Evolutionary conservation across 768 basidiomycete species (phyloP).

Genomic region (Tubosaeta sp.): DNA sequence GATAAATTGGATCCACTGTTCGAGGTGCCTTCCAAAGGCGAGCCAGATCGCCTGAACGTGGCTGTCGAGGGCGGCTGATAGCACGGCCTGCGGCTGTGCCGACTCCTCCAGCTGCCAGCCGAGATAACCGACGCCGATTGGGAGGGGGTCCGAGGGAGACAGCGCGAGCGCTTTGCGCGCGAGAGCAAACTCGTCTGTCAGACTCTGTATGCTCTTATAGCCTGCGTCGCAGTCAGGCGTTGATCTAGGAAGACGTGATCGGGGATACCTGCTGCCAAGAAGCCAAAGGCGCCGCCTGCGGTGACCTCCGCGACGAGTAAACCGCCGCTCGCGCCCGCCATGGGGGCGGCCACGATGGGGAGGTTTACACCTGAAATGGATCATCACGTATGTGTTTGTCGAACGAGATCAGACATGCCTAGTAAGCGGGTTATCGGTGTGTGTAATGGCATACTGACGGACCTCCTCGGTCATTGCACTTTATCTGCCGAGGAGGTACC

Average conservation of each 20-base stretch:
- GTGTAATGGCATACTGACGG: conserved; percentile 17
- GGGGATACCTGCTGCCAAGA: conserved; percentile 55
- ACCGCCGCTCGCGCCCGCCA: conserved; percentile 70
- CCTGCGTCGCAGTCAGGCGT: conserved; percentile 32
- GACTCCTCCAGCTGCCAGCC: conserved; percentile 64
- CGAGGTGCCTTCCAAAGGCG: conserved; percentile 58
- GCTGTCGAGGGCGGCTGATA: conserved; percentile 50
- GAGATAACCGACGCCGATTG: conserved; percentile 73
- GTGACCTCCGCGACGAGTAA: conserved; percentile 56
- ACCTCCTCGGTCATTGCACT: background rate
- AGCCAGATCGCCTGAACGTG: conserved; percentile 70
- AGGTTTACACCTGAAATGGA: conserved; percentile 43
- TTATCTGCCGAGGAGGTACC: background rate
- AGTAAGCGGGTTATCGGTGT: conserved; percentile 49
- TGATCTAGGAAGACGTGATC: background rate
- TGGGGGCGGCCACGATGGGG: conserved; percentile 63
- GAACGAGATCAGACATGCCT: conserved; percentile 32
- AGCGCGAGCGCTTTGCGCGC: conserved; percentile 45
- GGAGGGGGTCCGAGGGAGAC: conserved; percentile 33
- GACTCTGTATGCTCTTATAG: conserved; percentile 40
- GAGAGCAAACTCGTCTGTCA: conserved; percentile 48
- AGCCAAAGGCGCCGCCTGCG: conserved; percentile 72
- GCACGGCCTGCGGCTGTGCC: conserved; percentile 36
- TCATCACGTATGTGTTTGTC: background rate
- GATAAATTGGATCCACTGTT: conserved; percentile 57